Conservation (phyloP, 352 stramenopile genomes). For the Globisporangium nodosum region DNA sequence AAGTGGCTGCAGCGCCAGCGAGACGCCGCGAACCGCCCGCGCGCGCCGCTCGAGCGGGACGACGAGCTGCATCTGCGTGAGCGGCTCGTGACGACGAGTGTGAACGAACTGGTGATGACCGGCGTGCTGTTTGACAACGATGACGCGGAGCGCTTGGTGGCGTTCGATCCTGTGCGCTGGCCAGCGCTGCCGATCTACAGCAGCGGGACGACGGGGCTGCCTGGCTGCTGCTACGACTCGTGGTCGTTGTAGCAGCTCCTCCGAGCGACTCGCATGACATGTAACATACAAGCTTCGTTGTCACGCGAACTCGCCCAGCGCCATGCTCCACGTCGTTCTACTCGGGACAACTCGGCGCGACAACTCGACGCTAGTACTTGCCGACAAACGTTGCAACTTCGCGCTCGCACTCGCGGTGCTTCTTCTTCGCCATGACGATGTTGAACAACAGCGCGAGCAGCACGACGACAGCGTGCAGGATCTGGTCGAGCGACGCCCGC, state of each 20-base stretch:
- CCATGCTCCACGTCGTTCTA: too few species aligned
- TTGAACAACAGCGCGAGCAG: constrained; percentile 25
- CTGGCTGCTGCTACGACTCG: constrained; percentile 51
- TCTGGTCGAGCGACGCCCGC: constrained; percentile 26
- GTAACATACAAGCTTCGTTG: background rate
- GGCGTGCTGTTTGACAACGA: constrained; percentile 40
- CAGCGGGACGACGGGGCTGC: constrained; percentile 39
- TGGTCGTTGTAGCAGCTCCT: constrained; percentile 11
- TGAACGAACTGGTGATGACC: constrained; percentile 28
- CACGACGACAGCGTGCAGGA: constrained; percentile 31
- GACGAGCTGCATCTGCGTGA: constrained; percentile 51
- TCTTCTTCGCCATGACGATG: constrained; percentile 15
- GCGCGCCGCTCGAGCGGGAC: constrained; percentile 32
- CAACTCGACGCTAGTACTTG: constrained; percentile 6
- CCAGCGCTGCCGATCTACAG: constrained; percentile 20
- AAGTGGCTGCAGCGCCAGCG: constrained; percentile 53
- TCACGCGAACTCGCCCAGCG: too few species aligned
- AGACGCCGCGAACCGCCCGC: constrained; percentile 45
- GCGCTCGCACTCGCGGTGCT: constrained; percentile 22
- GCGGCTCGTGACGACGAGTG: constrained; percentile 25
- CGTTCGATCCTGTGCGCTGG: constrained; percentile 17
- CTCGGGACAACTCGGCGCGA: too few species aligned
- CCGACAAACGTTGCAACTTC: constrained; percentile 26
- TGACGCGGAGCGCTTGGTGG: constrained; percentile 17
- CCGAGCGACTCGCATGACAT: background rate